Evolutionary conservation across 352 stramenopile genomes (phyloP), one percentile per base, ranked within the genome.

Genomic region (Phytopythium vexans): DNA sequence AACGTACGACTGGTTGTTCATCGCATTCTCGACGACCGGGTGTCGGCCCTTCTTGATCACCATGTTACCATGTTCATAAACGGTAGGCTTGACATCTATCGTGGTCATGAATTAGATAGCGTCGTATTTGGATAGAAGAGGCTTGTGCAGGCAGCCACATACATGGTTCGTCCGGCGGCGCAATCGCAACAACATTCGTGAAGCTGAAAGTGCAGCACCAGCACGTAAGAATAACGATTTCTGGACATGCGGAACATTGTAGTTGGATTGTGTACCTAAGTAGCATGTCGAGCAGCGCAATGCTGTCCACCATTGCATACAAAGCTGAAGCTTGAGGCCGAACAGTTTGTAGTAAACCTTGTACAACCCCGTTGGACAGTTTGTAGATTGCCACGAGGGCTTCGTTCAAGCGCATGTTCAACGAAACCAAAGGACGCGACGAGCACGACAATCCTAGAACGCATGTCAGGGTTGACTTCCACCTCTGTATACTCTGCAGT

Each of bases 221-320:
- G 16, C 15, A 37, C 16, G 9, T 37, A 43, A 9, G 8, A 58
- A 27, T 49, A 41, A 33, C 10, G 41, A 46, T 11, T 8, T 52
- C 33, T 11, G 15, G 15, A 5, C 7, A 16, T 27, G 21, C 21
- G 2, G 21, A 27, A 27, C 21, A 27, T 27, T 27, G 43, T 6
- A 11, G 37, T 16, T 38, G 14, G 2, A 44, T 16, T 27, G 32
- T 2, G 12, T 58, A 94, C 86, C 86, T 94, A 21, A 96, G 65
- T 8, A 97, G 68, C 86, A 98, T 96, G 47, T 98, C 92, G 16
- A 98, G 66, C 27, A 97, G 55, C n/a, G 89, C 84, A 8, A 97
- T 68, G 48, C 82, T 91, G 64, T 97, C 90, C 34, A 90, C 75
- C 72, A 95, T 92, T 11, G 77, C 71, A 53, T 96, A 96, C 52